These are phyloP conservation scores for Pichia scutulata DNA, from an alignment of 805 yeast species.

Conservation along the genomic window DNA sequence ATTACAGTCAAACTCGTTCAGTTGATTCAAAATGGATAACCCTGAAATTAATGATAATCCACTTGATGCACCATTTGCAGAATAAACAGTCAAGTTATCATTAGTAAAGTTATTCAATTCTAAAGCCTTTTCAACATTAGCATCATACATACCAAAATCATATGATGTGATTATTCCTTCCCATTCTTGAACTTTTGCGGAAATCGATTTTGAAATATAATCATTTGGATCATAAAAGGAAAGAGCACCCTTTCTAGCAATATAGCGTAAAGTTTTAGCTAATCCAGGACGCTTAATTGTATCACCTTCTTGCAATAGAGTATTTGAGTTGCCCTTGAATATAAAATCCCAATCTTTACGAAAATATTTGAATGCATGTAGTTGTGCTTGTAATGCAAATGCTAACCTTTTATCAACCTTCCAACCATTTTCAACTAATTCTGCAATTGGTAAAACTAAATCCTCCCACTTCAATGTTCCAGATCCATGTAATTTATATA, in stretches of 20 bases:
- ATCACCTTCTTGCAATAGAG: constrained; percentile 47
- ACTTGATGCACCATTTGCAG: constrained; percentile 67
- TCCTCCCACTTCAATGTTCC: constrained; percentile 68
- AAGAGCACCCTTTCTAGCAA: constrained; percentile 73
- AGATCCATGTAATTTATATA: constrained; percentile 56
- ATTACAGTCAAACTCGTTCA: constrained; percentile 23
- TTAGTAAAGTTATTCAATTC: constrained; percentile 28
- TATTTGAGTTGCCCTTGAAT: constrained; percentile 26
- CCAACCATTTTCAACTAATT: constrained; percentile 62
- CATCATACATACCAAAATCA: constrained; percentile 64
- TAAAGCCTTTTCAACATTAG: constrained; percentile 39
- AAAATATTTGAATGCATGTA: constrained; percentile 25
- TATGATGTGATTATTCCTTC: constrained; percentile 62
- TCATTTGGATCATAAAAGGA: constrained; percentile 83
- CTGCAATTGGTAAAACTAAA: constrained; percentile 66
- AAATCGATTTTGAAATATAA: constrained; percentile 57
- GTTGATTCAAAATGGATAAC: constrained; percentile 47
- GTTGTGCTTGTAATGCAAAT: constrained; percentile 33
- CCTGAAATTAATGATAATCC: constrained; percentile 82
- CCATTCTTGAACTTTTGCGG: constrained; percentile 35
- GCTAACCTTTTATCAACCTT: constrained; percentile 37
- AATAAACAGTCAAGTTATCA: constrained; percentile 32
- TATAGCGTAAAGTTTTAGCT: constrained; percentile 57
- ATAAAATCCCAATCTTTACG: constrained; percentile 51
- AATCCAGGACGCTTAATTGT: constrained; percentile 46